These are phyloP conservation scores for Mixia osmundae DNA, from an alignment of 1,284 basidiomycete species.

Conservation along the genomic window DNA sequence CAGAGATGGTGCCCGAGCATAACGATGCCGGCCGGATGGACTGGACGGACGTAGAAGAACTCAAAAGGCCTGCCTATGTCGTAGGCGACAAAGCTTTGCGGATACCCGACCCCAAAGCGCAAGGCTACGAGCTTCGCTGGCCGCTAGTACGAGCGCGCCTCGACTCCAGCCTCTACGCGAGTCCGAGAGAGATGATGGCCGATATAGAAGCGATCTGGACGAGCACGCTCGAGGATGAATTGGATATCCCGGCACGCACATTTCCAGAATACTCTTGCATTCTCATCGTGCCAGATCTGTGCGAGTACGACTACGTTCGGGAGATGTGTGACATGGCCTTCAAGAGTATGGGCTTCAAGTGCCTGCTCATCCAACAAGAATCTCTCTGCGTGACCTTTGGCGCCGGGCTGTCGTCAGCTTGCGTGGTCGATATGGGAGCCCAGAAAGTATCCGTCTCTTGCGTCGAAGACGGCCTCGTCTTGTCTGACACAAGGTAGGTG, in stretches of 20 bases:
- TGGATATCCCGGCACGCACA: slow-evolving; percentile 34
- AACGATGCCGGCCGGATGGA: slow-evolving; percentile 58
- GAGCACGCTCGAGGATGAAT: slow-evolving; percentile 34
- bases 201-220: slow-evolving; percentile 53
- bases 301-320: slow-evolving; percentile 58
- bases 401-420: slow-evolving; percentile 78
- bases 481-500: slow-evolving; percentile 59
- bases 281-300: slow-evolving; percentile 79
- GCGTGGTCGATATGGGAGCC: slow-evolving; percentile 86
- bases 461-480: slow-evolving; percentile 79
- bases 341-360: slow-evolving; percentile 66
- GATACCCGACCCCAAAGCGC: slow-evolving; percentile 38
- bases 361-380: slow-evolving; percentile 76
- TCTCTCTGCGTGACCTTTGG: slow-evolving; percentile 82
- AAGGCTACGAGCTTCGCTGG: slow-evolving; percentile 47
- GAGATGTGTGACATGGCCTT: slow-evolving; percentile 55
- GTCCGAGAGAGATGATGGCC: slow-evolving; percentile 39
- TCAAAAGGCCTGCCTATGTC: slow-evolving; percentile 5
- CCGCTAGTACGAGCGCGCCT: slow-evolving; percentile 53
- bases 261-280: slow-evolving; percentile 68
- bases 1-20: slow-evolving; percentile 53
- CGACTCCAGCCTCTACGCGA: slow-evolving; percentile 52
- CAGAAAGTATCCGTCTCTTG: slow-evolving; percentile 65
- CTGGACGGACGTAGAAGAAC: slow-evolving; percentile 36
- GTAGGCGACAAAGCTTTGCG: slow-evolving; percentile 35